Percentiles rank a stretch among this genome's conserved stretches.
Evolutionary conservation across 768 basidiomycete species (phyloP).

Genomic region (Rhodotorula graminis): DNA sequence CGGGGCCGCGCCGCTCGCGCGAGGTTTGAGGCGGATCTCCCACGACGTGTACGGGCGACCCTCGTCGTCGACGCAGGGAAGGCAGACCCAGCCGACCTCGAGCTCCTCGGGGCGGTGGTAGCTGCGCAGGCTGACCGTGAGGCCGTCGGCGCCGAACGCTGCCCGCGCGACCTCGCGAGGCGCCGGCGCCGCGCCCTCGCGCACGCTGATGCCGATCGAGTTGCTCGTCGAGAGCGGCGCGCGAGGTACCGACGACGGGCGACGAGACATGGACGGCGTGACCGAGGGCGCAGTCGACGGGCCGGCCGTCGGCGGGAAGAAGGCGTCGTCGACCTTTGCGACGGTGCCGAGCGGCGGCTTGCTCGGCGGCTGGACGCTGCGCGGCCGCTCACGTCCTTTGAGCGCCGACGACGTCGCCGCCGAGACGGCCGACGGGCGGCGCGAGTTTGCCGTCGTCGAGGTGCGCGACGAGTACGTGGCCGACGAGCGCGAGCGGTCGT

Average conservation of each 20-base stretch:
- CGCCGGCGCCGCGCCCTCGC: neutral
- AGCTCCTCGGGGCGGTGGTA: conserved; percentile 26
- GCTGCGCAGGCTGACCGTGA: conserved; percentile 22
- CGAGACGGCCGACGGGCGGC: neutral
- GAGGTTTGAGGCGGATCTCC: conserved; percentile 23
- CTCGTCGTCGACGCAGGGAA: conserved; percentile 4
- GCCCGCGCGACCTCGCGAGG: conserved; percentile 4
- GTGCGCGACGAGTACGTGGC: neutral
- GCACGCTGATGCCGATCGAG: conserved; percentile 20
- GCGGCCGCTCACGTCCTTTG: neutral
- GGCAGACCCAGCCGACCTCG: conserved; percentile 19
- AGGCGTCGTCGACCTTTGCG: conserved; percentile 3
- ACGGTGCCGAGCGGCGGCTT: neutral
- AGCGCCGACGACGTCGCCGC: neutral
- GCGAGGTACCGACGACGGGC: neutral
- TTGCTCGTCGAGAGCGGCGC: no score
- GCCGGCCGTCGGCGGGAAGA: conserved; percentile 4
- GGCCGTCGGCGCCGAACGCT: neutral
- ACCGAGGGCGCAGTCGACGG: neutral
- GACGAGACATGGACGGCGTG: neutral
- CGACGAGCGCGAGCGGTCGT: neutral
- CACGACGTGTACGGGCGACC: conserved; percentile 18
- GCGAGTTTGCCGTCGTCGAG: neutral
- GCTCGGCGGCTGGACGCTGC: conserved; percentile 1
- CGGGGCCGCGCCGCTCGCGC: neutral